Evolutionary conservation across 345 rosid species (phyloP), one percentile per base, ranked within the genome.

Genomic region (Noccaea bulbosa): DNA sequence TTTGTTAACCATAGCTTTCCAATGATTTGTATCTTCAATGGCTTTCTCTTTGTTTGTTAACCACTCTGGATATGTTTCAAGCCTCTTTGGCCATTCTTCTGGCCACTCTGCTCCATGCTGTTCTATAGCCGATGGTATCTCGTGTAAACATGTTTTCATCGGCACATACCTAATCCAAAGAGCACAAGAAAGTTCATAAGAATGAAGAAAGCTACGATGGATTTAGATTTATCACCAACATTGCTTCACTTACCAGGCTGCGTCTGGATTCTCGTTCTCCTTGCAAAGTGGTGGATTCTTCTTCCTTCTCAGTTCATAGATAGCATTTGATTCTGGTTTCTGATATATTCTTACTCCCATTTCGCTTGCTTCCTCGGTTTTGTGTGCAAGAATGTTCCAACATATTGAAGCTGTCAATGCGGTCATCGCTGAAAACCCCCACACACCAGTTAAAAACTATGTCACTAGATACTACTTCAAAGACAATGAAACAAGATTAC

Each of bases 51-150:
- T 87, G 77, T 81, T 75, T 38, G 80, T 79, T 71, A 86, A 77
- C 98, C 98, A 93, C 50, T 91, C 97, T 4, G 98, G 98, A 64
- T 86, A 89, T n/a, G 90, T 85, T 79, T 89, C 96, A 30, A 89
- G 94, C 82, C 98, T 84, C 83, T 84, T 83, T 33, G 96, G 98
- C 96, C 98, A 93, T 78, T 89, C 97, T 72, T 87, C 94, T n/a
- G 97, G 98, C 97, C 98, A 93, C 41, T 91, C 98, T 16, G 96
- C 80, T 52, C 98, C 98, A 20, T 81, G 96, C 57, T 91, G 92
- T 71, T 93, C 97, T 58, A 91, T 87, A 62, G 94, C 80, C 17
- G 93, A 79, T 17, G 98, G 97, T 78, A 93, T 80, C 14, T 81
- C 58, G 64, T 91, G 88, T 83, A 93, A 66, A 79, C 98, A 93